Evolutionary conservation across 176 grass and related monocot species (phyloP).

Genomic region (Rhipidocladum racemiflorum): DNA sequence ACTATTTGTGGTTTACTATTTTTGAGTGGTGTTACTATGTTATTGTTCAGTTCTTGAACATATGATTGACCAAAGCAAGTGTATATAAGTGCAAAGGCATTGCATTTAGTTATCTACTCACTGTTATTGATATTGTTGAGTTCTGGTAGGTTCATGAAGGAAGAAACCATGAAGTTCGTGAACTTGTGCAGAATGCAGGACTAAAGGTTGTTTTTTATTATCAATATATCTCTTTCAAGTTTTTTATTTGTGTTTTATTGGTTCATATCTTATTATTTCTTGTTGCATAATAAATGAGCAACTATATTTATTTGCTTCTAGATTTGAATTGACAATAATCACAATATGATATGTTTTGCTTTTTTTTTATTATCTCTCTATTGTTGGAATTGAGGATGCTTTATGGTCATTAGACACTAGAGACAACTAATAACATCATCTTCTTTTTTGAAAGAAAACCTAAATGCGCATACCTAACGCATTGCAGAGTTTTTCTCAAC

Average conservation of each 20-base stretch:
- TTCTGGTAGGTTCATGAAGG: conserved; percentile 94
- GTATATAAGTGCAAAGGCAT: background rate
- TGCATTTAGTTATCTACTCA: background rate
- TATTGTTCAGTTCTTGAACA: background rate
- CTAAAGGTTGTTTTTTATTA: conserved; percentile 63
- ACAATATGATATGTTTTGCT: conserved; percentile 7
- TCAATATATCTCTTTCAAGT: conserved; percentile 1
- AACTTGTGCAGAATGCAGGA: conserved; percentile 87
- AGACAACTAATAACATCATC: background rate
- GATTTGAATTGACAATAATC: background rate
- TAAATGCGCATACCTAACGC: background rate
- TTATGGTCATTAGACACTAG: background rate
- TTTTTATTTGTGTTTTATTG: background rate
- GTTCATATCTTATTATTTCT: conserved; percentile 6
- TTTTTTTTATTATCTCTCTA: conserved; percentile 10
- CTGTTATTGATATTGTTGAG: conserved; percentile 18
- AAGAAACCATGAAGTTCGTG: conserved; percentile 89
- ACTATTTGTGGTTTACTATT: background rate
- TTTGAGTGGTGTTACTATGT: background rate
- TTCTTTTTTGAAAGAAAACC: background rate
- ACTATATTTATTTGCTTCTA: background rate
- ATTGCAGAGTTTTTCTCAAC: background rate
- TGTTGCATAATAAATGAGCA: conserved; percentile 1
- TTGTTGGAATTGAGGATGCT: background rate
- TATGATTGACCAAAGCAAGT: background rate